Conservation (phyloP, 2,329 filamentous ascomycete species). For the Hymenoscyphus repandus region DNA sequence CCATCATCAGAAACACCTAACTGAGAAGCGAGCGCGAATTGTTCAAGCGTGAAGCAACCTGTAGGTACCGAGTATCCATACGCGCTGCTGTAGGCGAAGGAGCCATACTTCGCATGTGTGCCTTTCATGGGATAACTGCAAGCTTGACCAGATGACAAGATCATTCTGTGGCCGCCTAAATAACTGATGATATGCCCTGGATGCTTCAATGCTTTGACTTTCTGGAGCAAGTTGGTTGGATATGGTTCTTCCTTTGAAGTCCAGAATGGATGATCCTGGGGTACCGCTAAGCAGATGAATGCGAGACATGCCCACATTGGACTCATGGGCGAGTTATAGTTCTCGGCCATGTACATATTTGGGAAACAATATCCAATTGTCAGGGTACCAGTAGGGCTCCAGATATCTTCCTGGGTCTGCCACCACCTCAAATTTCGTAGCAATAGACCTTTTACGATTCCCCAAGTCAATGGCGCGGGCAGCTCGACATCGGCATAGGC, state of each 20-base stretch:
- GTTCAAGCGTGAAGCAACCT: slow-evolving; percentile 69
- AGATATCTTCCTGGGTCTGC: slow-evolving; percentile 70
- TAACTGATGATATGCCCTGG: slow-evolving; percentile 70
- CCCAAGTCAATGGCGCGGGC: slow-evolving; percentile 68
- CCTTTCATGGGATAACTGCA: slow-evolving; percentile 79
- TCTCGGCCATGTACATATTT: slow-evolving; percentile 76
- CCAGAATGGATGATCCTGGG: slow-evolving; percentile 71
- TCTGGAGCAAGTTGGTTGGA: slow-evolving; percentile 49
- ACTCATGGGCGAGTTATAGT: slow-evolving; percentile 74
- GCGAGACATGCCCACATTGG: slow-evolving; percentile 73
- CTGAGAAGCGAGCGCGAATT: slow-evolving; percentile 70
- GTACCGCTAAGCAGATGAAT: slow-evolving; percentile 68
- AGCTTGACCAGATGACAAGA: slow-evolving; percentile 72
- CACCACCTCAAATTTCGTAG: slow-evolving; percentile 74
- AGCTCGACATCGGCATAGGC: slow-evolving; percentile 72
- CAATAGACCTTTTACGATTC: slow-evolving; percentile 71
- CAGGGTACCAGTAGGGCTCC: slow-evolving; percentile 68
- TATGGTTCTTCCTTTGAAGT: slow-evolving; percentile 58
- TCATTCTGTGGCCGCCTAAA: slow-evolving; percentile 68
- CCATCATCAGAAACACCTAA: slow-evolving; percentile 72
- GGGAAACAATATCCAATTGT: slow-evolving; percentile 73
- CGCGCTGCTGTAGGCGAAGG: slow-evolving; percentile 71
- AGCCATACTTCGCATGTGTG: slow-evolving; percentile 76
- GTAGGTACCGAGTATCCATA: slow-evolving; percentile 76
- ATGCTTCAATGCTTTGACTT: slow-evolving; percentile 56